Evolutionary conservation across 768 basidiomycete species (phyloP).

Genomic region (Pleurotus cornucopiae): DNA sequence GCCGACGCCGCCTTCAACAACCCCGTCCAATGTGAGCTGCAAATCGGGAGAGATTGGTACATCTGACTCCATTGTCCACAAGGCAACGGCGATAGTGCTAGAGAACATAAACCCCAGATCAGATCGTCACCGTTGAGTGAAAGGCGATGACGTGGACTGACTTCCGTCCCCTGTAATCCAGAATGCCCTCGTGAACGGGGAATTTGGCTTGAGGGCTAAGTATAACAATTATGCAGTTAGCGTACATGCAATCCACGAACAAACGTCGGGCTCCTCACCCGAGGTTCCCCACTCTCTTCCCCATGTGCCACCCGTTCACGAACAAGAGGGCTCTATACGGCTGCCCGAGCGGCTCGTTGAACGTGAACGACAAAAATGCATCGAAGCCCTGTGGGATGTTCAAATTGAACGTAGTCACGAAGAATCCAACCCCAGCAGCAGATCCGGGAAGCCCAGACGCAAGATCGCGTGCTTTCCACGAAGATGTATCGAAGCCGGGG

Average conservation of each 20-base stretch:
- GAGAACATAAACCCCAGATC: neutral
- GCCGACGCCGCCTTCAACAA: slow-evolving; percentile 67
- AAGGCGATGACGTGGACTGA: slow-evolving; percentile 24
- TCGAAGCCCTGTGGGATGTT: slow-evolving; percentile 58
- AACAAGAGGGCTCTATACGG: slow-evolving; percentile 72
- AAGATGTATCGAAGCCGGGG: slow-evolving; percentile 60
- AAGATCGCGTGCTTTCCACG: slow-evolving; percentile 56
- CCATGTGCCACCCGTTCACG: slow-evolving; percentile 90
- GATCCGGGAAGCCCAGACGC: slow-evolving; percentile 52
- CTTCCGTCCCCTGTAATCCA: slow-evolving; percentile 72
- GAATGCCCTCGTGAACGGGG: slow-evolving; percentile 79
- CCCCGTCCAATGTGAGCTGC: slow-evolving; percentile 47
- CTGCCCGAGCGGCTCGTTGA: slow-evolving; percentile 53
- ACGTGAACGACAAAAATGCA: slow-evolving; percentile 67
- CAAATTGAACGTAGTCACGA: slow-evolving; percentile 69
- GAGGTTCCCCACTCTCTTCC: slow-evolving; percentile 69
- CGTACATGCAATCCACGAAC: neutral
- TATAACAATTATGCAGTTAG: neutral
- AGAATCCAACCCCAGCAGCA: slow-evolving; percentile 75
- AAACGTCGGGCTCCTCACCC: slow-evolving; percentile 34
- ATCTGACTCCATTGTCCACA: slow-evolving; percentile 62
- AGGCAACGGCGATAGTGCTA: slow-evolving; percentile 57
- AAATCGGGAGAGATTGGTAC: slow-evolving; percentile 47
- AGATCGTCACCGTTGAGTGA: too few relatives aligned
- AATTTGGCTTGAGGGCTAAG: slow-evolving; percentile 72